Conservation (phyloP, 2,329 filamentous ascomycete genomes). For the Calonectria ilicicola region DNA sequence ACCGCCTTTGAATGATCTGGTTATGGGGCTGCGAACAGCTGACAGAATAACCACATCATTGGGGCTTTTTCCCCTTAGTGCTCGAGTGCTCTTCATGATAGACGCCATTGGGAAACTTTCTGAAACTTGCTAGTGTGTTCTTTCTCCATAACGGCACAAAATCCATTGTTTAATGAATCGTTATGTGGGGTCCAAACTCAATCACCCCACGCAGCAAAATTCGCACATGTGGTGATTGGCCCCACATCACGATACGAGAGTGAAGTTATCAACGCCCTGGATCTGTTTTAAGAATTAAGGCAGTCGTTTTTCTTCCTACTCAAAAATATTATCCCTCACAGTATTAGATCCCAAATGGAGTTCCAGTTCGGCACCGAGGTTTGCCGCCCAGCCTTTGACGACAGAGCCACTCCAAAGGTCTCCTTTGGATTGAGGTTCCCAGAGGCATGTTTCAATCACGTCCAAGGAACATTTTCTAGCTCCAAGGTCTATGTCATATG, state of each 20-base stretch:
- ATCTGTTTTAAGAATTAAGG: neutral
- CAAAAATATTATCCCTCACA: neutral
- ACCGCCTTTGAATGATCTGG: neutral
- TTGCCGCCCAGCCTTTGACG: neutral
- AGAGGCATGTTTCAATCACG: neutral
- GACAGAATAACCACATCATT: neutral
- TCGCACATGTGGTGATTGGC: neutral
- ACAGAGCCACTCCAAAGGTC: neutral
- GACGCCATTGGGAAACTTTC: neutral
- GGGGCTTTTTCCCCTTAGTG: neutral
- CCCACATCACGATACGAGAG: neutral
- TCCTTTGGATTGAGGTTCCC: neutral
- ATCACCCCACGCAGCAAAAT: neutral
- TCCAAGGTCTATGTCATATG: neutral
- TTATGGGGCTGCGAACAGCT: neutral
- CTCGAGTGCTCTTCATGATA: neutral
- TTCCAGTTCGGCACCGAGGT: neutral
- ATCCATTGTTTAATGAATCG: neutral
- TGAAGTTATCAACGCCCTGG: neutral
- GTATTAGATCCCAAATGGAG: neutral
- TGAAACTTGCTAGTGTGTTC: no score
- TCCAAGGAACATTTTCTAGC: neutral
- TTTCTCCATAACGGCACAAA: no score
- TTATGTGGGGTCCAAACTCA: neutral
- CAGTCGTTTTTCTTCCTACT: no score